Conservation (phyloP, 441 rosid species). For the Erodium texanum region DNA sequence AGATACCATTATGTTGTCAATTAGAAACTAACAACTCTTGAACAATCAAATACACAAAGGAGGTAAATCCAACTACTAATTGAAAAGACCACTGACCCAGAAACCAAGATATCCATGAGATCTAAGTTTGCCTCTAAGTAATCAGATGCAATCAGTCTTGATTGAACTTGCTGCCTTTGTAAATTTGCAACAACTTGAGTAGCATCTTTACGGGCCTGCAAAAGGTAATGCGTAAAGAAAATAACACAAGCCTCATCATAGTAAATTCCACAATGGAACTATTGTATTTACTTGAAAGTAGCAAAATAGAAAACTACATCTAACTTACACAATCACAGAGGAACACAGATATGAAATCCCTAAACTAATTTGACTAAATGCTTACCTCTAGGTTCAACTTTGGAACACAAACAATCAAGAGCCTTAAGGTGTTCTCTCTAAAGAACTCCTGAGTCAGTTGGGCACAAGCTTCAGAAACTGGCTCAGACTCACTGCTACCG, state of each 20-base stretch:
- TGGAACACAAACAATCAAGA: conserved; percentile 69
- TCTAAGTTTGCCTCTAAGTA: conserved; percentile 70
- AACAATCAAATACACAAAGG: not conserved
- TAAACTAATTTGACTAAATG: too few relatives aligned
- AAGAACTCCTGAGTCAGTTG: conserved; percentile 88
- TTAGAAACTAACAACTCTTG: not conserved
- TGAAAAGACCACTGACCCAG: conserved; percentile 47
- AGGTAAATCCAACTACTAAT: not conserved
- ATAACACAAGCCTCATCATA: too few relatives aligned
- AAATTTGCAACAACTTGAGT: conserved; percentile 97
- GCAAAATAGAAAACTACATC: too few relatives aligned
- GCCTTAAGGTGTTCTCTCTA: conserved; percentile 61
- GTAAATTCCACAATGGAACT: not conserved
- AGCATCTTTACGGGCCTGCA: conserved; percentile 90
- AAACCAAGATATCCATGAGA: conserved; percentile 63
- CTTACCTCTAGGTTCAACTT: conserved; percentile 76
- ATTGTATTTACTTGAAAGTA: too few relatives aligned
- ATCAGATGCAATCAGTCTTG: conserved; percentile 79
- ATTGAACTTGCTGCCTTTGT: conserved; percentile 87
- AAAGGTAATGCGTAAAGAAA: conserved; percentile 2
- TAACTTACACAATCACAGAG: not conserved
- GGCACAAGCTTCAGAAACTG: conserved; percentile 78
- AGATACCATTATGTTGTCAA: not conserved
- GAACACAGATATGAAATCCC: not conserved
- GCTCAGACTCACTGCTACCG: conserved; percentile 89